Percentiles rank a stretch among this genome's conserved stretches.
These are phyloP conservation scores for Limonium bicolor DNA, from an alignment of 148 eudicot genomes.

Conservation along the genomic window DNA sequence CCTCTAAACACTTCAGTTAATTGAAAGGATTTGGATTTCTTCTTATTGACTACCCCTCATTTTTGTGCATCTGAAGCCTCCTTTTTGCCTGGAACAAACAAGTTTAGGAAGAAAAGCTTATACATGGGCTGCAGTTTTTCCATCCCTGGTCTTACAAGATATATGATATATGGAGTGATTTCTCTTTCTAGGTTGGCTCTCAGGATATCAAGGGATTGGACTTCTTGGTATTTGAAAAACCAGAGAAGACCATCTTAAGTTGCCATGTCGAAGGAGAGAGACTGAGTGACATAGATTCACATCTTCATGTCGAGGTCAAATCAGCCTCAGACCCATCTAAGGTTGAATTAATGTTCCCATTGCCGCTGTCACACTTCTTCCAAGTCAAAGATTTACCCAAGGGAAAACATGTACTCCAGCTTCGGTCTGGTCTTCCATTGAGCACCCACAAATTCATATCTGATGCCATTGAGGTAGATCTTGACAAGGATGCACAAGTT, in stretches of 20 bases:
- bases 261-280: slow-evolving; percentile 70
- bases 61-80: too few relatives aligned
- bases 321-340: slow-evolving; percentile 67
- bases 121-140: too few relatives aligned
- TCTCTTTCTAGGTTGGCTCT: slow-evolving; percentile 59
- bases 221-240: slow-evolving; percentile 81
- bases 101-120: too few relatives aligned
- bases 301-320: slow-evolving; percentile 74
- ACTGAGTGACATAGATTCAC: slow-evolving; percentile 43
- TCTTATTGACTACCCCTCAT: too few relatives aligned
- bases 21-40: too few relatives aligned
- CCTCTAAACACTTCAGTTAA: too few relatives aligned
- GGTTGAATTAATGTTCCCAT: slow-evolving; percentile 55
- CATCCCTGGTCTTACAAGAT: too few relatives aligned
- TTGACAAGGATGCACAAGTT: slow-evolving; percentile 44
- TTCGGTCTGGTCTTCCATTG: slow-evolving; percentile 46
- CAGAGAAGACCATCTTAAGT: slow-evolving; percentile 70
- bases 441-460: slow-evolving; percentile 60
- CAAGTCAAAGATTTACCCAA: slow-evolving; percentile 80
- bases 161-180: too few relatives aligned
- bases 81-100: too few relatives aligned
- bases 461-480: slow-evolving; percentile 76
- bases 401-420: slow-evolving; percentile 75
- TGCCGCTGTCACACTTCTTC: slow-evolving; percentile 86
- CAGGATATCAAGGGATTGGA: slow-evolving; percentile 62